These are phyloP conservation scores for Leptographium lundbergii DNA, from an alignment of 2,329 filamentous ascomycete species.

Conservation along the genomic window DNA sequence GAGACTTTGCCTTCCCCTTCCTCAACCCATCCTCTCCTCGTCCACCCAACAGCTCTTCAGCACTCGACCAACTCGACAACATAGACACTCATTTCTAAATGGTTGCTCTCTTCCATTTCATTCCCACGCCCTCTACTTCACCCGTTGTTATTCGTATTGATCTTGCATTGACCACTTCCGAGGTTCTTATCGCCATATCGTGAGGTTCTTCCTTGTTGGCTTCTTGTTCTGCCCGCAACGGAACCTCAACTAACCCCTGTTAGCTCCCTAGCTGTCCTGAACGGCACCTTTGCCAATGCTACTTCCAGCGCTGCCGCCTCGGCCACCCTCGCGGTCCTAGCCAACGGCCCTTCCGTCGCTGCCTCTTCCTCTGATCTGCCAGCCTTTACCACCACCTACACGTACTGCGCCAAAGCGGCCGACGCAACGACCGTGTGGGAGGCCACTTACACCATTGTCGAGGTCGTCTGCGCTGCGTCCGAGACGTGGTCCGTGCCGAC, in stretches of 20 bases:
- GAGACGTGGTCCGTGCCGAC: slow-evolving; percentile 26
- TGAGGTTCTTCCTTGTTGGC: background rate
- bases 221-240: background rate
- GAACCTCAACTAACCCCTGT: background rate
- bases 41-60: background rate
- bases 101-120: background rate
- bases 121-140: background rate
- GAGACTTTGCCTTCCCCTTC: background rate
- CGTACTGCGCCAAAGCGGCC: slow-evolving; percentile 23
- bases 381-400: slow-evolving; percentile 25
- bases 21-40: background rate
- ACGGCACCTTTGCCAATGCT: too few species aligned
- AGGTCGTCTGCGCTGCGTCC: slow-evolving; percentile 26
- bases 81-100: background rate
- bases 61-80: background rate
- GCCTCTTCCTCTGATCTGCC: background rate
- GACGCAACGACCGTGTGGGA: slow-evolving; percentile 25
- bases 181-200: background rate
- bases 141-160: background rate
- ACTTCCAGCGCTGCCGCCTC: too few species aligned
- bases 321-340: background rate
- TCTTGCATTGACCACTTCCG: background rate
- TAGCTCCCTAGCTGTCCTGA: background rate
- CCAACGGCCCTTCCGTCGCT: background rate
- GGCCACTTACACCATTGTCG: slow-evolving; percentile 27